Conservation (phyloP, 306 rosid species). For the Quercus rubra region DNA sequence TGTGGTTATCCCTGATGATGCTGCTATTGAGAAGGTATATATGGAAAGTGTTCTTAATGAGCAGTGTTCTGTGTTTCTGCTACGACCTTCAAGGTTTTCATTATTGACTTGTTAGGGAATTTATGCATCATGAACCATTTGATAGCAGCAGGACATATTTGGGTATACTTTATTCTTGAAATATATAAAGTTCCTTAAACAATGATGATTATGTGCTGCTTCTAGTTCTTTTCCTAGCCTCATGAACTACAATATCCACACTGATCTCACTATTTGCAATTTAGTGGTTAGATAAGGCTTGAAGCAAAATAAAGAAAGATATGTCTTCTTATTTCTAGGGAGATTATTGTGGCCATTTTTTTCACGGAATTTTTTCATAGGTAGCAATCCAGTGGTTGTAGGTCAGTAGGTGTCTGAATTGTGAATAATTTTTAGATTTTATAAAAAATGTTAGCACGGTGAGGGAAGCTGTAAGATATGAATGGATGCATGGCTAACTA, state of each 20-base stretch:
- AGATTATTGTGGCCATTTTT: neutral
- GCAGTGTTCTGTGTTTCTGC: neutral
- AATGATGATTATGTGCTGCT: neutral
- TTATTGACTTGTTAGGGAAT: conserved; percentile 1
- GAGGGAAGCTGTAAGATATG: neutral
- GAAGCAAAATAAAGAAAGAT: neutral
- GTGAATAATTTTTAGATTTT: neutral
- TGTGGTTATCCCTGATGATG: conserved; percentile 93
- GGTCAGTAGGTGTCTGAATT: neutral
- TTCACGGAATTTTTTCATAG: neutral
- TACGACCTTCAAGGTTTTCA: neutral
- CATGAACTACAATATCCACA: neutral
- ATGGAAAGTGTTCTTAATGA: neutral
- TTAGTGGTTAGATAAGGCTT: neutral
- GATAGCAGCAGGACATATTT: neutral
- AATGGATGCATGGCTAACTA: neutral
- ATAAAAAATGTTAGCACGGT: neutral
- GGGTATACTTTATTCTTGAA: neutral
- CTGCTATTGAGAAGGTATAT: conserved; percentile 84
- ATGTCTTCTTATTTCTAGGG: neutral
- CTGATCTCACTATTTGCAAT: neutral
- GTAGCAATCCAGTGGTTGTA: neutral
- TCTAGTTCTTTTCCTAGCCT: neutral
- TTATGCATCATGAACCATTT: neutral
- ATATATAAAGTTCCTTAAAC: neutral